Conservation (phyloP, 805 yeast genomes). For the Yarrowia hollandica region DNA sequence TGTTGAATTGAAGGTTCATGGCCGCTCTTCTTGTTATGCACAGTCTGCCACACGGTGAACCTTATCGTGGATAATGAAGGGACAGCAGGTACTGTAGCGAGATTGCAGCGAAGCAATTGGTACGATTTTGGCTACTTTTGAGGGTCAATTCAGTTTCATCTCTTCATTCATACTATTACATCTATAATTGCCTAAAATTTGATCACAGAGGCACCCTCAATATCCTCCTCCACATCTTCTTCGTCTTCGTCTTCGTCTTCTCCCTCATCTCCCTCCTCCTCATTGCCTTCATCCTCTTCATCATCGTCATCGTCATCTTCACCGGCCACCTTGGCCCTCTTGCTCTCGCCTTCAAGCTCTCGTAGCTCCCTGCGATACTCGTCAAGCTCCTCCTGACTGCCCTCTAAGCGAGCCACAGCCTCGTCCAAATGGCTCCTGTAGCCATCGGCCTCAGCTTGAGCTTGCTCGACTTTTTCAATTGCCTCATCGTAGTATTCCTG, state of each 20-base stretch:
- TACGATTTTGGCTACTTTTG: no score
- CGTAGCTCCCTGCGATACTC: background rate
- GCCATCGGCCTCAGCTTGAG: background rate
- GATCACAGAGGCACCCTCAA: constrained; percentile 7
- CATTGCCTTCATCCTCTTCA: background rate
- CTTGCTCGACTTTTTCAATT: background rate
- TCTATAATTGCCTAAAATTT: no score
- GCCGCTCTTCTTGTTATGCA: no score
- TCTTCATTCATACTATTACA: no score
- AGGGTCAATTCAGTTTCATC: no score
- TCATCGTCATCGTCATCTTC: background rate
- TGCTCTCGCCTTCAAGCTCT: background rate
- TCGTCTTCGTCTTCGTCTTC: background rate
- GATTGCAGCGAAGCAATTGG: no score
- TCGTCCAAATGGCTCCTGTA: background rate
- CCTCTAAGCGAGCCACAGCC: background rate
- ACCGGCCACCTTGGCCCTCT: background rate
- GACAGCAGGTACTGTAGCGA: no score
- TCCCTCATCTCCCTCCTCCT: background rate
- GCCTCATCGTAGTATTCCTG: background rate
- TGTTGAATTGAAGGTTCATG: no score
- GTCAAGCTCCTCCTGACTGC: background rate
- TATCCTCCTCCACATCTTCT: background rate
- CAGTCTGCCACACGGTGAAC: background rate
- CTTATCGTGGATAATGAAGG: no score